Percentiles rank a stretch among this genome's conserved stretches.
Evolutionary conservation across 2,329 filamentous ascomycete species (phyloP).

Genomic region (Fusarium floridanum): DNA sequence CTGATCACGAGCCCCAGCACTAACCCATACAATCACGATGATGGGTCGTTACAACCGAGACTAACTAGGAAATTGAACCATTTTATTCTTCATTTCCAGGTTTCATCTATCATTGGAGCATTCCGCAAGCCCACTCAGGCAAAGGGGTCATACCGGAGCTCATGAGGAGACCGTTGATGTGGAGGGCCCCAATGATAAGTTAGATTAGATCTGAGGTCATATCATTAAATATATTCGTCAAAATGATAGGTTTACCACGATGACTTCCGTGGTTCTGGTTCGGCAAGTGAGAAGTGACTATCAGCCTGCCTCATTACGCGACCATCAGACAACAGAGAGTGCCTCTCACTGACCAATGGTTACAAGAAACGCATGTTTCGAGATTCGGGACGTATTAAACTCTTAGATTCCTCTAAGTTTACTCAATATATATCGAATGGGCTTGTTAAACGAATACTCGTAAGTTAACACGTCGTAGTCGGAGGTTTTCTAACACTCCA

Average conservation of each 20-base stretch:
- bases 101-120: background rate
- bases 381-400: background rate
- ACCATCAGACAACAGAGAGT: background rate
- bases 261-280: background rate
- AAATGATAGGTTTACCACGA: background rate
- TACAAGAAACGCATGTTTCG: background rate
- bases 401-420: fast-evolving
- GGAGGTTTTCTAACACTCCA: background rate
- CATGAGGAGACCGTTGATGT: background rate
- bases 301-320: background rate
- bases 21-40: background rate
- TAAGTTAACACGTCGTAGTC: background rate
- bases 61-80: background rate
- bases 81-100: background rate
- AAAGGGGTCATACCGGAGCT: background rate
- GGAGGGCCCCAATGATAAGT: background rate
- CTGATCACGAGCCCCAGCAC: background rate
- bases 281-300: background rate
- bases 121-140: background rate
- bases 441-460: background rate
- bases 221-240: background rate
- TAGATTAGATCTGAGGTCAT: too few species aligned
- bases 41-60: background rate
- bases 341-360: background rate
- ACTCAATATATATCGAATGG: background rate